Evolutionary conservation across 2,329 filamentous ascomycete genomes (phyloP).

Genomic region (Claviceps sp.): DNA sequence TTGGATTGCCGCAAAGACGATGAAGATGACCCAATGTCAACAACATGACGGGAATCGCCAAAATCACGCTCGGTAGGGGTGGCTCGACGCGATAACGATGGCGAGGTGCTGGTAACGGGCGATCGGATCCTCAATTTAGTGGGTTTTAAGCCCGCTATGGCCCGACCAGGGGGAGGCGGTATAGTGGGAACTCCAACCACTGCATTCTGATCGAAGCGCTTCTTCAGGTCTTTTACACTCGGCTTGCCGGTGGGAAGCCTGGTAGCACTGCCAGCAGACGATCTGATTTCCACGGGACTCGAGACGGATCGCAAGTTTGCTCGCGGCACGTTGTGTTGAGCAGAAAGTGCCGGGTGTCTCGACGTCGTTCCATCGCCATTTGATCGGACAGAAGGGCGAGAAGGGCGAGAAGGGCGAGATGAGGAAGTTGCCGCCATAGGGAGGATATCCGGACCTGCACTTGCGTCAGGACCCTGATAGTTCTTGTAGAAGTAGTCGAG

Average conservation of each 20-base stretch:
- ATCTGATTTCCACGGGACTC: conserved; percentile 37
- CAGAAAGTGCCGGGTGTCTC: conserved; percentile 30
- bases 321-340: conserved; percentile 27
- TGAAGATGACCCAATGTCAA: conserved; percentile 11
- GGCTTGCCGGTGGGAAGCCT: conserved; percentile 31
- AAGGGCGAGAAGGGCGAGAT: not conserved
- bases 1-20: conserved; percentile 30
- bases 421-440: conserved; percentile 23
- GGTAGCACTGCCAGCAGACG: conserved; percentile 13
- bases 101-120: not conserved
- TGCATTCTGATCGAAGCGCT: conserved; percentile 56
- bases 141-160: not conserved
- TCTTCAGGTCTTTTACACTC: conserved; percentile 72
- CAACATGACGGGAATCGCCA: not conserved
- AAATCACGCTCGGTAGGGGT: conserved; percentile 5
- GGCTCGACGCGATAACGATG: conserved; percentile 2
- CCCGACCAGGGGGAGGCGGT: not conserved
- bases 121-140: conserved; percentile 1
- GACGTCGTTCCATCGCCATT: conserved; percentile 36
- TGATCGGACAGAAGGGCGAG: conserved; percentile 31
- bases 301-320: conserved; percentile 39
- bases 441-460: conserved; percentile 20
- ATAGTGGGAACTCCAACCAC: conserved; percentile 7
- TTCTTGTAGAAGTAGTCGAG: conserved; percentile 44
- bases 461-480: conserved; percentile 27